Percentiles rank a stretch among this genome's conserved stretches.
phyloP scores from a whole-genome alignment of 1,284 basidiomycete genomes.

The Ganoderma sinense region DNA sequence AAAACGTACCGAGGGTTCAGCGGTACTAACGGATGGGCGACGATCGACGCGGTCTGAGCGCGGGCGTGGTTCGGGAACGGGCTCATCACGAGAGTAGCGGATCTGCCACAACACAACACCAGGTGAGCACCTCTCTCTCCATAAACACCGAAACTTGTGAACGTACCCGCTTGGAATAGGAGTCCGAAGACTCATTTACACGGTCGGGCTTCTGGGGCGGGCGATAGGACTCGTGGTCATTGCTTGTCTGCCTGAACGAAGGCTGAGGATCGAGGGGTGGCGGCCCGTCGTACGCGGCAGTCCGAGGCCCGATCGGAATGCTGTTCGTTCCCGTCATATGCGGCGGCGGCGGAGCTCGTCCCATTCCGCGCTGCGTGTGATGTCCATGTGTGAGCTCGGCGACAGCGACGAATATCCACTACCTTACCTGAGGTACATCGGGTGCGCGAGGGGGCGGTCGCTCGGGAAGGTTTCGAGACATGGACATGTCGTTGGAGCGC shows the following conservation, averaged over 20 bases:
- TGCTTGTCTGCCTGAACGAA: conserved; percentile 11
- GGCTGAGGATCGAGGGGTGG: background rate
- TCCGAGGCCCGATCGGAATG: conserved; percentile 9
- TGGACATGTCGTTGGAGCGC: conserved; percentile 6
- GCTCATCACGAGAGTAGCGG: conserved; percentile 10
- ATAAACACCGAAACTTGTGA: background rate
- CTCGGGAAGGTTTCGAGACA: conserved; percentile 18
- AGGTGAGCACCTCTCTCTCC: background rate
- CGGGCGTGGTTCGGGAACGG: conserved; percentile 1
- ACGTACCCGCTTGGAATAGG: conserved; percentile 20
- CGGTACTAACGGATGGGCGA: conserved; percentile 15
- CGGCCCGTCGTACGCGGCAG: conserved; percentile 5
- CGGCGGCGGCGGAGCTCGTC: conserved; percentile 5
- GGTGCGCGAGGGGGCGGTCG: conserved; percentile 5
- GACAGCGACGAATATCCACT: background rate
- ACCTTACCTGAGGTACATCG: conserved; percentile 12
- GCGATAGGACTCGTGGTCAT: conserved; percentile 12
- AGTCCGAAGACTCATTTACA: background rate
- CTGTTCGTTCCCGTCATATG: conserved; percentile 20
- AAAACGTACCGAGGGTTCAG: conserved; percentile 20
- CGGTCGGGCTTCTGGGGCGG: conserved; percentile 2
- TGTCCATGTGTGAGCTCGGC: background rate
- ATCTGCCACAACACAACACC: background rate
- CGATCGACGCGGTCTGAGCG: conserved; percentile 19
- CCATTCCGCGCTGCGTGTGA: background rate